Base-by-base conservation (phyloP, 73 alveolate genomes). In the Effrenium voratum region DNA sequence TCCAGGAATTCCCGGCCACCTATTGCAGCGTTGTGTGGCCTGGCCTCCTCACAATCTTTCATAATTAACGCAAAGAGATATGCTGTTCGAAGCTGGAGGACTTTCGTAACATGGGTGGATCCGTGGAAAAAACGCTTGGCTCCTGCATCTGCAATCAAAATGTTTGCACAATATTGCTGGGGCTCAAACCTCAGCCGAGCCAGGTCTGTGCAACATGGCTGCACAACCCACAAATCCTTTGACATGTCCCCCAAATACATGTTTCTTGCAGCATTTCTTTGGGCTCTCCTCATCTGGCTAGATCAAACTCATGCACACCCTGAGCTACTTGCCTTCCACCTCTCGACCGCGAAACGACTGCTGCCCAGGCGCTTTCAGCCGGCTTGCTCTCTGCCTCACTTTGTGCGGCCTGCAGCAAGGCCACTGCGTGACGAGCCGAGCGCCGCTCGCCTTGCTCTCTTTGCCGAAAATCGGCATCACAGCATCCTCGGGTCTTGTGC, bases 401-500 rank as follows among this genome's bases (percentile, higher is more conserved):
- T n/a, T n/a, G n/a, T n/a, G n/a, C n/a, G n/a, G n/a, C n/a, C n/a
- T n/a, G n/a, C n/a, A n/a, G n/a, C n/a, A n/a, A n/a, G n/a, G n/a
- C n/a, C n/a, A n/a, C n/a, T n/a, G n/a, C n/a, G n/a, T n/a, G n/a
- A n/a, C n/a, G n/a, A n/a, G n/a, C n/a, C n/a, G n/a, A n/a, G n/a
- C n/a, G n/a, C n/a, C n/a, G n/a, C n/a, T n/a, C n/a, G n/a, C n/a
- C n/a, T n/a, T n/a, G n/a, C 60, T 63, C 0, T 47, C 92, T 86
- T 88, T 88, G 32, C 96, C 96, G n/a, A 88, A 88, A 75, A 88
- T 47, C 30, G 96, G 96, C 96, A 82, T 82, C 87, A 68, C 68
- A 52, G 72, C 86, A 46, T 88, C 86, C 55, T 79, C 45, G 44
- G 73, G 26, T 46, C 40, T 75, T 24, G 36, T 47, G 28, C 92